These are phyloP conservation scores for Saksenaea vasiformis DNA, from an alignment of 371 early-diverging fungal species.

Conservation along the genomic window DNA sequence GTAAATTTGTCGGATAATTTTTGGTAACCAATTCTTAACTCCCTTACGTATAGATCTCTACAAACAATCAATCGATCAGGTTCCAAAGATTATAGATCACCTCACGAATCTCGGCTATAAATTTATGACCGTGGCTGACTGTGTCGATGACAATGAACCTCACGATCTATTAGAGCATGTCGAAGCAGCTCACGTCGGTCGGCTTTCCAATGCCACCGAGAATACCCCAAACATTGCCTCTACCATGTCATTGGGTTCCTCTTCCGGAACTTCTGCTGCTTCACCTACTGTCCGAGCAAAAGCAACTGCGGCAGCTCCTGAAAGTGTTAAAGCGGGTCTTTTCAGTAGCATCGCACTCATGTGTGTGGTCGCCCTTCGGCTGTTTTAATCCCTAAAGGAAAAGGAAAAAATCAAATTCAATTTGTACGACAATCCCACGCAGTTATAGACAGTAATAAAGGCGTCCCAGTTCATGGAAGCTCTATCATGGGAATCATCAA, in stretches of 20 bases:
- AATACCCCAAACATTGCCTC: background rate
- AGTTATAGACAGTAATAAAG: background rate
- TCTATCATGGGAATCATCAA: background rate
- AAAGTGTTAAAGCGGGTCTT: background rate
- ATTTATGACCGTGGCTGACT: conserved; percentile 40
- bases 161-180: conserved; percentile 10
- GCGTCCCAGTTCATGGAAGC: background rate
- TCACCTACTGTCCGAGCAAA: background rate
- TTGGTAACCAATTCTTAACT: background rate
- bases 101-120: conserved; percentile 26
- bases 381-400: background rate
- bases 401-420: background rate
- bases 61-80: conserved; percentile 39
- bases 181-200: background rate
- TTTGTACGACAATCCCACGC: background rate
- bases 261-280: background rate
- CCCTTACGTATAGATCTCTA: conserved; percentile 32
- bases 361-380: background rate
- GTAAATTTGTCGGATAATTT: conserved; percentile 15
- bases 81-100: conserved; percentile 36
- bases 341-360: background rate
- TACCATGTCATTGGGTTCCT: background rate
- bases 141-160: conserved; percentile 33
- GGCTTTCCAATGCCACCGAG: background rate
- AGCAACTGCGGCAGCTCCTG: background rate